Conservation (phyloP, 805 yeast species). For the Scheffersomyces stipitis region DNA sequence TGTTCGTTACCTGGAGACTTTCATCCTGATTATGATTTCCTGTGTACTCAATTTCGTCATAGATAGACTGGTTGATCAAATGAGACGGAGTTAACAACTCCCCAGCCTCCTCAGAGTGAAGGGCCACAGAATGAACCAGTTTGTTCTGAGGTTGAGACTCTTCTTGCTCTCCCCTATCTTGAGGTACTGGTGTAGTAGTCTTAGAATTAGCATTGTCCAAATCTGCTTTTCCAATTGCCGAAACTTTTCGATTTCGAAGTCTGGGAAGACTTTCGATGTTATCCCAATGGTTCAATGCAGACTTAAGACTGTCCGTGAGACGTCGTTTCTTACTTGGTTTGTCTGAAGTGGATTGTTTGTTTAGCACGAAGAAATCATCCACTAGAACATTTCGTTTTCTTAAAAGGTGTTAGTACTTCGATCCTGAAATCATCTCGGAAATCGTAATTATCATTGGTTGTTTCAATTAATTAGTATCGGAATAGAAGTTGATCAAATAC, state of each 20-base stretch:
- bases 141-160: neutral
- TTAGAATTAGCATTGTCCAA: neutral
- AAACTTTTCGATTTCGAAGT: constrained; percentile 8
- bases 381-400: constrained; percentile 3
- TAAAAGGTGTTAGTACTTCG: constrained; percentile 4
- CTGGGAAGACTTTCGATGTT: constrained; percentile 19
- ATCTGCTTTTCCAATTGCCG: neutral
- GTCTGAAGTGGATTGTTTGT: neutral
- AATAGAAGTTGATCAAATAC: too few species aligned
- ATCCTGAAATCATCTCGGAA: too few species aligned
- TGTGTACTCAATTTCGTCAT: constrained; percentile 1
- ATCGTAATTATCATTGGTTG: too few species aligned
- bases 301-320: constrained; percentile 14
- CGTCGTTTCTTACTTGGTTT: neutral
- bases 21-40: neutral
- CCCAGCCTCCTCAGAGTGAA: neutral
- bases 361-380: neutral
- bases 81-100: constrained; percentile 1
- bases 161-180: too few species aligned
- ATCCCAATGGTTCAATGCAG: constrained; percentile 22
- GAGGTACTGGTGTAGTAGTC: too few species aligned
- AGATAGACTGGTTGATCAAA: neutral
- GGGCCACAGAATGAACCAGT: neutral
- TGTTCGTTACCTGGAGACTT: neutral
- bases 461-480: too few species aligned